Evolutionary conservation across 2,329 filamentous ascomycete species (phyloP).

Genomic region (Trichoderma koningiopsis): DNA sequence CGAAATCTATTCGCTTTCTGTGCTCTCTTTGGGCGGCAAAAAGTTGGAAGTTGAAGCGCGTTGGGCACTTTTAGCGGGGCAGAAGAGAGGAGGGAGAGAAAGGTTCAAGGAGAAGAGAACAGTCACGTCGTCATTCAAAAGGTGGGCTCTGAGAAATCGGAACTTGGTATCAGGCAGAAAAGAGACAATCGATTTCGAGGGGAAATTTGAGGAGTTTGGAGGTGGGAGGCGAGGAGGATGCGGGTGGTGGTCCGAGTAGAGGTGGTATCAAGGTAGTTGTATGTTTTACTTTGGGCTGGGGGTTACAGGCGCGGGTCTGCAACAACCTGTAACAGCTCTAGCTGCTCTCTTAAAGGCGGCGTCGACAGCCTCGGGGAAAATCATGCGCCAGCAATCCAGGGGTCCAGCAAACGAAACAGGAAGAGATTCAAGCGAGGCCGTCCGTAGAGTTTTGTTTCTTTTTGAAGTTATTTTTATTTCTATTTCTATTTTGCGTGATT

Average conservation of each 20-base stretch:
- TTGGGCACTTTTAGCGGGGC: conserved; percentile 22
- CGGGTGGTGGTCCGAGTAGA: background rate
- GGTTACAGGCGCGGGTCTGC: background rate
- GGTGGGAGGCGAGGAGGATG: background rate
- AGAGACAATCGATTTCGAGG: background rate
- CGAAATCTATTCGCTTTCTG: background rate
- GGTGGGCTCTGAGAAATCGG: background rate
- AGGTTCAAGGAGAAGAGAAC: background rate
- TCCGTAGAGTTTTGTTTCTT: background rate
- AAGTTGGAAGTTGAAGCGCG: conserved; percentile 10
- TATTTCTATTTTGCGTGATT: background rate
- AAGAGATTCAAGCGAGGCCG: background rate
- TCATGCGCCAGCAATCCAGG: background rate
- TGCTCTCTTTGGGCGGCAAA: background rate
- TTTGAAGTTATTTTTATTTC: background rate
- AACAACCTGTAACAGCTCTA: conserved; percentile 1
- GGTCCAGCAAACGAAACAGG: background rate
- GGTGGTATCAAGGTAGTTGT: background rate
- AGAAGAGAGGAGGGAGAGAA: background rate
- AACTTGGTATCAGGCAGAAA: background rate
- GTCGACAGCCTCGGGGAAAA: conserved; percentile 2
- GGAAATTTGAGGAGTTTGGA: background rate
- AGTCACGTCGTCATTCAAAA: conserved; percentile 1
- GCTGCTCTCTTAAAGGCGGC: background rate
- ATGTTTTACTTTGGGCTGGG: conserved; percentile 1